Conservation (phyloP, 352 stramenopile genomes). For the Globisporangium camurandrum region DNA sequence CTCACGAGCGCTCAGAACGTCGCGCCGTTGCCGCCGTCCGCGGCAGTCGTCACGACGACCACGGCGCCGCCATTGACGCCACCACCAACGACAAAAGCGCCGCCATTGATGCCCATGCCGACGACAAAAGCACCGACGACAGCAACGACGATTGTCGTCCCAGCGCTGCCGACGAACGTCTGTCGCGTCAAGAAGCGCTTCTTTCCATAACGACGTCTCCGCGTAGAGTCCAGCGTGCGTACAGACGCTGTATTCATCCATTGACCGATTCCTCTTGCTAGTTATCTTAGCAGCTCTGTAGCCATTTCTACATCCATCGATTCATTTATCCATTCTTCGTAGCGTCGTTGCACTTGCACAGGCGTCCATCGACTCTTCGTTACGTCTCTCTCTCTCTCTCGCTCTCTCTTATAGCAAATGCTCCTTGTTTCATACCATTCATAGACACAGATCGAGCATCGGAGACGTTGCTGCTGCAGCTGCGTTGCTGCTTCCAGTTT, state of each 20-base stretch:
- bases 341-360: no score
- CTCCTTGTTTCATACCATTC: neutral
- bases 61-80: slow-evolving; percentile 1
- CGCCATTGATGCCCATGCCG: slow-evolving; percentile 3
- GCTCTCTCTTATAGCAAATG: neutral
- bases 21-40: slow-evolving; percentile 2
- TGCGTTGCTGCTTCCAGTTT: neutral
- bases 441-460: slow-evolving; percentile 45
- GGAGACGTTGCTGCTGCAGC: slow-evolving; percentile 6
- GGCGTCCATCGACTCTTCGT: no score
- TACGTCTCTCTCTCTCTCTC: neutral
- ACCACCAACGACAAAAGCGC: neutral
- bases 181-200: slow-evolving; percentile 34
- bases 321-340: no score
- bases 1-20: slow-evolving; percentile 8
- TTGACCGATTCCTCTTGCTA: no score
- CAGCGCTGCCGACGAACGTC: slow-evolving; percentile 12
- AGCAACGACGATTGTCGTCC: neutral
- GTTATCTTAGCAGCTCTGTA: no score
- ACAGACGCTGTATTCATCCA: no score
- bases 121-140: slow-evolving; percentile 3
- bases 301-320: no score
- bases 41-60: neutral
- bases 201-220: slow-evolving; percentile 7
- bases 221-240: no score